phyloP scores from a whole-genome alignment of 2,329 filamentous ascomycete species.

The Fusarium sp. region DNA sequence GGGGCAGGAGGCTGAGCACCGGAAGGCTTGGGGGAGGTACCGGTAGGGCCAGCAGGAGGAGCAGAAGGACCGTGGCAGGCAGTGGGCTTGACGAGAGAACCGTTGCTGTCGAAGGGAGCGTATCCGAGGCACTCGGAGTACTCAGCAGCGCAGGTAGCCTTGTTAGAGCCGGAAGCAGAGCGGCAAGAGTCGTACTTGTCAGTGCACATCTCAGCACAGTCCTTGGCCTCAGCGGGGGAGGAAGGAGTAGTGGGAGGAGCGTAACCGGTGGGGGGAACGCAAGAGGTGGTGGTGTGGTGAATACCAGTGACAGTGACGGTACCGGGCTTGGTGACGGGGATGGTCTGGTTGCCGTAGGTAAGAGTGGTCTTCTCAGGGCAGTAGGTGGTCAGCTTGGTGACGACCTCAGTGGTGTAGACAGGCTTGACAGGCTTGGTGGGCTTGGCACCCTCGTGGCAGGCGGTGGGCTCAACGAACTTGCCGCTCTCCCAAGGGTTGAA shows the following conservation, averaged over 20 bases:
- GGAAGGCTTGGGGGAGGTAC: constrained; percentile 21
- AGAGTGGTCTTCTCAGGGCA: constrained; percentile 46
- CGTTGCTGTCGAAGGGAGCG: constrained; percentile 6
- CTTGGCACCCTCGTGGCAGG: constrained; percentile 62
- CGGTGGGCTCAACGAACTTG: constrained; percentile 24
- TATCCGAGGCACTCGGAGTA: constrained; percentile 19
- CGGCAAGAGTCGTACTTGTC: constrained; percentile 7
- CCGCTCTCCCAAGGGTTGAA: constrained; percentile 42
- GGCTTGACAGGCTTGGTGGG: constrained; percentile 1
- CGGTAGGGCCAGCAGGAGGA: constrained; percentile 23
- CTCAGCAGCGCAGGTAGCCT: constrained; percentile 4
- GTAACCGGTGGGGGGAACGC: constrained; percentile 33
- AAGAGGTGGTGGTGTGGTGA: constrained; percentile 24
- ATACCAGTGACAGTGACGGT: constrained; percentile 27
- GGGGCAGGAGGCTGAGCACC: constrained; percentile 33
- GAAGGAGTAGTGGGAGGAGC: constrained; percentile 32
- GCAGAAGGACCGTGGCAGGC: constrained; percentile 3
- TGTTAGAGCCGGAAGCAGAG: not conserved
- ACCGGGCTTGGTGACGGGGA: constrained; percentile 29
- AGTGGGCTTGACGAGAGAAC: constrained; percentile 10
- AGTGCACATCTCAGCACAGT: constrained; percentile 22
- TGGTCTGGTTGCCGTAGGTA: constrained; percentile 48
- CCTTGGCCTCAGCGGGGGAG: constrained; percentile 19
- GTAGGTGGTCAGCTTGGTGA: constrained; percentile 53
- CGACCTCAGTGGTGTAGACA: constrained; percentile 30